phyloP scores from a whole-genome alignment of 2,329 filamentous ascomycete species.

The Trichoderma harzianum region DNA sequence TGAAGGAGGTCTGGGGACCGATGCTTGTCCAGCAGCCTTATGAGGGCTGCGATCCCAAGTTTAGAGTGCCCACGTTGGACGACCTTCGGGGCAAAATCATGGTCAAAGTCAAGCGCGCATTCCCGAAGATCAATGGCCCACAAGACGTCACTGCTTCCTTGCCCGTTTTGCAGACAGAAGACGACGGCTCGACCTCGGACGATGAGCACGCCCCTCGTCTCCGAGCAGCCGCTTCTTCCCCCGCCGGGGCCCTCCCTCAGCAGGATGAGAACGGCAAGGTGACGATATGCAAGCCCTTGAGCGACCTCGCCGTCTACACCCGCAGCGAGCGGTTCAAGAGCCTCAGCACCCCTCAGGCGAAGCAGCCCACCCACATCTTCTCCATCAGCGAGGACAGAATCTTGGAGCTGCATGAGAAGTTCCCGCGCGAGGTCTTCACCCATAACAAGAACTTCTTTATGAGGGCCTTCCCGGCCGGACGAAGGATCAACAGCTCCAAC shows the following conservation, averaged over 20 bases:
- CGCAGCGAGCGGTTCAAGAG: constrained; percentile 76
- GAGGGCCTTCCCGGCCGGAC: constrained; percentile 82
- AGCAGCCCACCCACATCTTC: constrained; percentile 68
- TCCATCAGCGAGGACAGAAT: constrained; percentile 86
- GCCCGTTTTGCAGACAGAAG: constrained; percentile 27
- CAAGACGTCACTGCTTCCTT: constrained; percentile 32
- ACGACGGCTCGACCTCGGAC: constrained; percentile 44
- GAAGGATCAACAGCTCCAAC: constrained; percentile 83
- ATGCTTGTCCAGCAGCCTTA: constrained; percentile 62
- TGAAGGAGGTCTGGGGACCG: constrained; percentile 81
- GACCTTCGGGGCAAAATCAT: constrained; percentile 77
- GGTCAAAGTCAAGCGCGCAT: constrained; percentile 70
- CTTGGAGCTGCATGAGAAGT: constrained; percentile 52
- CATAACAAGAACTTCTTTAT: constrained; percentile 89
- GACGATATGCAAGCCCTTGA: constrained; percentile 66
- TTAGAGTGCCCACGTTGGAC: constrained; percentile 64
- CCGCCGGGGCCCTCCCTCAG: background rate
- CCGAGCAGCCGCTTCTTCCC: background rate
- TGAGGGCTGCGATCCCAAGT: constrained; percentile 48
- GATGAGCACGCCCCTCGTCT: constrained; percentile 35
- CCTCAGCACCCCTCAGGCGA: constrained; percentile 62
- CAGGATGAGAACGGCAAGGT: constrained; percentile 44
- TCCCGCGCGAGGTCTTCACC: constrained; percentile 70
- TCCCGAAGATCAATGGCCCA: constrained; percentile 32
- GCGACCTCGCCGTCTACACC: constrained; percentile 78